Evolutionary conservation across 139 green algal species (phyloP).

Genomic region (Parachlorella kessleri): DNA sequence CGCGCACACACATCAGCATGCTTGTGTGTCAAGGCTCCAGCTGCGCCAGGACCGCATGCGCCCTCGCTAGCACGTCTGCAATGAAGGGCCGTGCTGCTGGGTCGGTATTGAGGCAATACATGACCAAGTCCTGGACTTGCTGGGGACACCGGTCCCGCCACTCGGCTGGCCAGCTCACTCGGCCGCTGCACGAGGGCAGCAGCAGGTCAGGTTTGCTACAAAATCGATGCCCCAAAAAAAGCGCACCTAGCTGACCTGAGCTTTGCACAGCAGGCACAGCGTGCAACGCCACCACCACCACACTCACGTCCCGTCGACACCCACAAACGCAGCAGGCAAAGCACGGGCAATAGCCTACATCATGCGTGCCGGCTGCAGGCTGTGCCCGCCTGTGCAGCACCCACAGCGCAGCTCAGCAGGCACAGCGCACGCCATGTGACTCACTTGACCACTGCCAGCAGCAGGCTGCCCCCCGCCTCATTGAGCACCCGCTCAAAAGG

Average conservation of each 20-base stretch:
- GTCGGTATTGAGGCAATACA: conserved; percentile 44
- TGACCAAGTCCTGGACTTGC: conserved; percentile 50
- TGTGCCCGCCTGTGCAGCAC: too few relatives aligned
- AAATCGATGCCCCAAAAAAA: background rate
- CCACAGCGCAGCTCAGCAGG: too few relatives aligned
- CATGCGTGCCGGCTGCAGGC: too few relatives aligned
- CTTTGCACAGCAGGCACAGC: too few relatives aligned
- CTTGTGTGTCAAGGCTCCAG: too few relatives aligned
- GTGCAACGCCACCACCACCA: too few relatives aligned
- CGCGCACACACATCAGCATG: too few relatives aligned
- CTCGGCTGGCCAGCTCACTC: conserved; percentile 41
- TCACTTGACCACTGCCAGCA: conserved; percentile 82
- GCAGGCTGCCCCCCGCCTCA: conserved; percentile 79
- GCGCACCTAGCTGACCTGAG: background rate
- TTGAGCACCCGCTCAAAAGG: conserved; percentile 82
- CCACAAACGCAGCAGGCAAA: too few relatives aligned
- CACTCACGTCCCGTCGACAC: too few relatives aligned
- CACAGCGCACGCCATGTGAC: too few relatives aligned
- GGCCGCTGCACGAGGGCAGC: conserved; percentile 23
- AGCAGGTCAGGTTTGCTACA: too few relatives aligned
- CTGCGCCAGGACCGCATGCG: background rate
- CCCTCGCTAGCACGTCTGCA: conserved; percentile 1
- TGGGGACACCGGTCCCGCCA: conserved; percentile 38
- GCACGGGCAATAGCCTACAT: too few relatives aligned
- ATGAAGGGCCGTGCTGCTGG: conserved; percentile 27